Evolutionary conservation across 805 yeast genomes (phyloP).

Genomic region (Candida insectorum): DNA sequence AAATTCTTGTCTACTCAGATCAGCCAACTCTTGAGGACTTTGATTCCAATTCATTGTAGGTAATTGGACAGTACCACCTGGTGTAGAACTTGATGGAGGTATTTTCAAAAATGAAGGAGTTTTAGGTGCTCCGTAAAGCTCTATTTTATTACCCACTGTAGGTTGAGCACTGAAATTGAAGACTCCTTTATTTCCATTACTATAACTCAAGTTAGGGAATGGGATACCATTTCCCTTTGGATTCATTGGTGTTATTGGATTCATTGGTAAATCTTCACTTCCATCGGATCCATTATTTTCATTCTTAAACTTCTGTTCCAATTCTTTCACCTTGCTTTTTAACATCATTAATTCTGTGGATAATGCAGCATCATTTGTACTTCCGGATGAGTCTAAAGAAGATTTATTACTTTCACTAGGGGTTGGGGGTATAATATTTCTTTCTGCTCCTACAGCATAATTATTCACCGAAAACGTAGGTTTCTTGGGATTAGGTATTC

Average conservation of each 20-base stretch:
- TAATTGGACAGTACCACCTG: background rate
- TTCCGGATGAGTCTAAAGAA: background rate
- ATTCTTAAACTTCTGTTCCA: background rate
- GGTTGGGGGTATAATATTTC: background rate
- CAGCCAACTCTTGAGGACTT: background rate
- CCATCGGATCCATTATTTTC: background rate
- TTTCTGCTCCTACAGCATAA: background rate
- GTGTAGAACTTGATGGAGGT: background rate
- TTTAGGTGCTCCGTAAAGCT: too few species aligned
- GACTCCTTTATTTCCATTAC: too few species aligned
- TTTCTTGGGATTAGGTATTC: background rate
- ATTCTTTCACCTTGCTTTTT: background rate
- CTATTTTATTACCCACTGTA: too few species aligned
- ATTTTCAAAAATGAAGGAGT: background rate
- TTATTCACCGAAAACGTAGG: background rate
- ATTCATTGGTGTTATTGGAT: too few species aligned
- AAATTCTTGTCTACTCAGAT: too few species aligned
- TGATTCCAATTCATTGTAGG: slow-evolving; percentile 4
- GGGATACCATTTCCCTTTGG: too few species aligned
- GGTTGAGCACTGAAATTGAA: too few species aligned
- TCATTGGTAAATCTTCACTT: background rate
- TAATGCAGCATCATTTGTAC: background rate
- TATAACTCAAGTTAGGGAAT: too few species aligned
- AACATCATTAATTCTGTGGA: background rate
- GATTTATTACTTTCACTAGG: background rate